These are phyloP conservation scores for Zhuliangozyma parablackwelliae DNA, from an alignment of 1,139 yeast species.

Conservation along the genomic window DNA sequence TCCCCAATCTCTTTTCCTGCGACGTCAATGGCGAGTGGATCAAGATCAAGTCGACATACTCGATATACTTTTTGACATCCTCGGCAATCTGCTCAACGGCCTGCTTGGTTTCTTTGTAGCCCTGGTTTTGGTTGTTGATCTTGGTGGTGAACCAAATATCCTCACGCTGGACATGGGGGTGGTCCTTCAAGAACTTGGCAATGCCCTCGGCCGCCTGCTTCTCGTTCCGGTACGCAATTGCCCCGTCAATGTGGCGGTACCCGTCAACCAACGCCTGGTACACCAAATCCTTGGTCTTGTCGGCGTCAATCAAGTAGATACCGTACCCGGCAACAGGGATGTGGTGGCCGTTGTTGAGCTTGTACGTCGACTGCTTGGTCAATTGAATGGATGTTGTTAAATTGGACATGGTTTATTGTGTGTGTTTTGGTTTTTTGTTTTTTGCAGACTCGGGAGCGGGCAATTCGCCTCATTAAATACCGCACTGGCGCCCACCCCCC, in stretches of 20 bases:
- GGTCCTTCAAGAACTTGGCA: conserved; percentile 39
- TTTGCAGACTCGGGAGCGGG: too few species aligned
- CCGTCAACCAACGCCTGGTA: conserved; percentile 52
- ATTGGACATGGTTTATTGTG: conserved; percentile 5
- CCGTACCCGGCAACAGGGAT: conserved; percentile 44
- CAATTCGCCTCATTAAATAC: too few species aligned
- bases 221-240: conserved; percentile 53
- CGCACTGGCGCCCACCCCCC: too few species aligned
- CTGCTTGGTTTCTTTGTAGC: conserved; percentile 51
- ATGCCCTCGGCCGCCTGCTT: conserved; percentile 31
- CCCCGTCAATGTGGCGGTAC: conserved; percentile 55
- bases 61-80: conserved; percentile 32
- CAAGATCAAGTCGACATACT: conserved; percentile 43
- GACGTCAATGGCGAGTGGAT: conserved; percentile 31
- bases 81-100: conserved; percentile 42
- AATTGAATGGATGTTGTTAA: conserved; percentile 22
- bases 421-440: too few species aligned
- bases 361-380: conserved; percentile 24
- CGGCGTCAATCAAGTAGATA: conserved; percentile 23
- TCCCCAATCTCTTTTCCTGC: conserved; percentile 28
- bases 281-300: conserved; percentile 24
- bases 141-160: conserved; percentile 52
- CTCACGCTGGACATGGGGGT: conserved; percentile 25
- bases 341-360: conserved; percentile 32
- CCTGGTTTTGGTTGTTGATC: conserved; percentile 55